Evolutionary conservation across 768 basidiomycete genomes (phyloP).

Genomic region (Exidia glandulosa): DNA sequence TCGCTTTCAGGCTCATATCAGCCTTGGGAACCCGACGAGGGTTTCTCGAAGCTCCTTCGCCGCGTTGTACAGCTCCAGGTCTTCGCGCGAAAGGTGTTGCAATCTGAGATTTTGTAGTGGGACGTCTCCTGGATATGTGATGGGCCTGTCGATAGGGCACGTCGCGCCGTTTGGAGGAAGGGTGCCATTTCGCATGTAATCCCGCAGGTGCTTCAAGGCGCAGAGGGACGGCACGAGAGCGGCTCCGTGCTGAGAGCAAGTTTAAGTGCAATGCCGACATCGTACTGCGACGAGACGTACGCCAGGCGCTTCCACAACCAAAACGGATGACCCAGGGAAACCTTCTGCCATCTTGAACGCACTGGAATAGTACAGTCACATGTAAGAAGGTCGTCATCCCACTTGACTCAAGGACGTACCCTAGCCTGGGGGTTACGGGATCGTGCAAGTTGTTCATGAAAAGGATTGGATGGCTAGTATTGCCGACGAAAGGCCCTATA

Average conservation of each 20-base stretch:
- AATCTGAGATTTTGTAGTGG: neutral
- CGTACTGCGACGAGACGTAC: neutral
- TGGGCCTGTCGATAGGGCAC: constrained; percentile 9
- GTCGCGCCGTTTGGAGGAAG: constrained; percentile 13
- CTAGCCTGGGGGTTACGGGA: neutral
- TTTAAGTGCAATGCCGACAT: neutral
- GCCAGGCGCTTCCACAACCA: neutral
- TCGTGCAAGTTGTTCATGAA: neutral
- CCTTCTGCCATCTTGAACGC: neutral
- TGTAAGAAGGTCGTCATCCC: neutral
- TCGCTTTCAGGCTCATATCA: too few relatives aligned
- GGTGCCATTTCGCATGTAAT: constrained; percentile 15
- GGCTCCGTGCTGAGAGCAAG: neutral
- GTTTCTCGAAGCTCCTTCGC: too few relatives aligned
- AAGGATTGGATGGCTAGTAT: too few relatives aligned
- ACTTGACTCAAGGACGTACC: too few relatives aligned
- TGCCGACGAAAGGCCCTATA: too few relatives aligned
- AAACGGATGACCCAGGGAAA: neutral
- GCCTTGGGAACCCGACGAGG: too few relatives aligned
- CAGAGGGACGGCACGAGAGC: constrained; percentile 5
- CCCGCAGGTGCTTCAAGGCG: constrained; percentile 11
- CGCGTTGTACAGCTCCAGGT: too few relatives aligned
- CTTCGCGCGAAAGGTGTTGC: neutral
- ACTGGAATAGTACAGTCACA: too few relatives aligned
- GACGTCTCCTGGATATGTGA: too few relatives aligned